Base-by-base conservation (phyloP, 306 rosid genomes). In the Myrica gale region DNA sequence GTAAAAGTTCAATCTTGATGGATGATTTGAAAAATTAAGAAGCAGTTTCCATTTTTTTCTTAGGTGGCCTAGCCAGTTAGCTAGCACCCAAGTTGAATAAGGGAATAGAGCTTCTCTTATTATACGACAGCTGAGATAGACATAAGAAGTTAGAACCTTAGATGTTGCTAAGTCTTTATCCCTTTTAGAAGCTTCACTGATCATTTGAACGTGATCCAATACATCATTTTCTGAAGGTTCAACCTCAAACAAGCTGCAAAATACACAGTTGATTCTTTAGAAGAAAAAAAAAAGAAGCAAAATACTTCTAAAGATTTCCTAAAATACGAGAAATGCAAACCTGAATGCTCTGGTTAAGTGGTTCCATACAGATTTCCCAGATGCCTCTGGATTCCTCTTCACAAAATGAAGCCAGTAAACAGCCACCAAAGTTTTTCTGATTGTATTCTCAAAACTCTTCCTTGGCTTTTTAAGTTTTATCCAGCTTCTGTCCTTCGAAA, bases 331-430 rank as follows among this genome's bases (percentile, higher is more conserved):
- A 76, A 82, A 52, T 57, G 13, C 47, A 60, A 60, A 85, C 93
- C 91, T 74, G 68, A 89, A 85, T 68, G 12, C 72, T 75, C 56
- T 60, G 57, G 16, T 41, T 72, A 84, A 51, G 86, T 81, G 73
- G 77, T 42, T 60, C 86, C 88, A 82, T 53, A 84, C 53, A 52
- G 82, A 80, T n/a, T 63, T 71, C 16, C 23, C 51, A 17, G 82
- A 62, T 56, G 86, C 78, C 71, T 75, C 87, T 20, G 87, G 84
- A 65, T 80, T 85, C 84, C 82, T 74, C 82, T 84, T 87, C 82
- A 85, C 77, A 89, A 72, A 87, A 77, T 90, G 91, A 72, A 90
- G 82, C 87, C 85, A 90, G 54, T 84, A 79, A 74, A 90, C 45
- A 12, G 88, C 82, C 39, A 85, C 81, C 78, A 90, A 78, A 37